Conservation (phyloP, 495 filamentous ascomycete genomes). For the Achaetomiella virescens region DNA sequence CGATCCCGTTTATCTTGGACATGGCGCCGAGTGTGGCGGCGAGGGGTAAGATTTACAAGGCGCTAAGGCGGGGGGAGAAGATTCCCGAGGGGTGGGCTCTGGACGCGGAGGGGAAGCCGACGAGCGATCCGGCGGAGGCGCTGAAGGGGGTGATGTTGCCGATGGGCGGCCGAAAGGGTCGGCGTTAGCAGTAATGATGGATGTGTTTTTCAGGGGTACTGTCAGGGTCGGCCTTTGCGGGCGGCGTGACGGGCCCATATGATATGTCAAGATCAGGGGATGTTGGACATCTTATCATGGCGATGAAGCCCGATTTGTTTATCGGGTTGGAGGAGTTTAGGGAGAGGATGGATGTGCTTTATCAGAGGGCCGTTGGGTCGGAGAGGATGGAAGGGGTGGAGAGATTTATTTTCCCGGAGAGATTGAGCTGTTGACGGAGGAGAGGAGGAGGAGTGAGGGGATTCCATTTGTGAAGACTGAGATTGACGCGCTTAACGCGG, state of each 20-base stretch:
- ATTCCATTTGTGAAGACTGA: slow-evolving; percentile 63
- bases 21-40: slow-evolving; percentile 73
- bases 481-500: slow-evolving; percentile 58
- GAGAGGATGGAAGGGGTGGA: slow-evolving; percentile 67
- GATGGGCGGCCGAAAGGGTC: slow-evolving; percentile 73
- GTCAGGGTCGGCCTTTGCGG: slow-evolving; percentile 63
- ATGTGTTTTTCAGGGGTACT: slow-evolving; percentile 76
- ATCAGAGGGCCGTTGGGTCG: slow-evolving; percentile 54
- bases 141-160: slow-evolving; percentile 70
- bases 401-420: slow-evolving; percentile 75
- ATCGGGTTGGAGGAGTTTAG: slow-evolving; percentile 64
- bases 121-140: slow-evolving; percentile 60
- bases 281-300: slow-evolving; percentile 71
- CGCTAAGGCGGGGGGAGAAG: slow-evolving; percentile 61
- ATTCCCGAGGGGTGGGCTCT: slow-evolving; percentile 72
- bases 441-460: slow-evolving; percentile 49
- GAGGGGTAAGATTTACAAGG: slow-evolving; percentile 71
- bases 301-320: slow-evolving; percentile 72
- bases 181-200: slow-evolving; percentile 73
- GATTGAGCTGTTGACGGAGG: slow-evolving; percentile 59
- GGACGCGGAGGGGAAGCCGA: slow-evolving; percentile 60
- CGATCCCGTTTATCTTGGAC: slow-evolving; percentile 60
- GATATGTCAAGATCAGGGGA: slow-evolving; percentile 60
- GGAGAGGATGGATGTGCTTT: slow-evolving; percentile 62
- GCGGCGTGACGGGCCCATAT: slow-evolving; percentile 65